These are phyloP conservation scores for Umbilicus rupestris DNA, from an alignment of 164 flowering plant genomes.

Conservation along the genomic window DNA sequence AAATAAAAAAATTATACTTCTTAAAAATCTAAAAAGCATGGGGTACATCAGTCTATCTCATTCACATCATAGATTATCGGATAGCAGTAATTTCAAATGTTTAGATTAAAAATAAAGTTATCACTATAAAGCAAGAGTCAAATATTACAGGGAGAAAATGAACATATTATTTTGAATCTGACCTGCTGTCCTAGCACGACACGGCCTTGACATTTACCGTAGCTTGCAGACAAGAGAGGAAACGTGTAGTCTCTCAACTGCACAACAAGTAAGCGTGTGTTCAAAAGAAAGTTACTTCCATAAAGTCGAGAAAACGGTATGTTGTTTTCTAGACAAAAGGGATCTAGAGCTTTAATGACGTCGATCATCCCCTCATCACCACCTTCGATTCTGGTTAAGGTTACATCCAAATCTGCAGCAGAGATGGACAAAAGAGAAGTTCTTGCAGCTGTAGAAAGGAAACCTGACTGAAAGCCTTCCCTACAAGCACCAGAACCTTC, in stretches of 20 bases:
- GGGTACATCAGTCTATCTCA: neutral
- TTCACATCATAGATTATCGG: neutral
- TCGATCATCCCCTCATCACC: conserved; percentile 92
- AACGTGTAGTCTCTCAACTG: conserved; percentile 69
- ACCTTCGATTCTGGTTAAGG: conserved; percentile 72
- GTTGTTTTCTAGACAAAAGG: conserved; percentile 46
- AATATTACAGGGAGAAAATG: neutral
- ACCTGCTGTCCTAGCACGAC: conserved; percentile 96
- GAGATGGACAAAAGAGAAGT: conserved; percentile 70
- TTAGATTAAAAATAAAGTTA: neutral
- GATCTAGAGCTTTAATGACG: conserved; percentile 75
- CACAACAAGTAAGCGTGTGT: conserved; percentile 57
- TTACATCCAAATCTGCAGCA: conserved; percentile 56
- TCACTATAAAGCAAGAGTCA: neutral
- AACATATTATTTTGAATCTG: conserved; percentile 11
- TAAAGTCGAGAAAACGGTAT: conserved; percentile 81
- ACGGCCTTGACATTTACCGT: conserved; percentile 89
- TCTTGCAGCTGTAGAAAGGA: conserved; percentile 62
- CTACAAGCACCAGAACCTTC: conserved; percentile 91
- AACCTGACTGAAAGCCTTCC: conserved; percentile 87
- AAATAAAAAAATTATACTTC: neutral
- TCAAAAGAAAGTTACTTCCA: conserved; percentile 68
- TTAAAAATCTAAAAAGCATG: neutral
- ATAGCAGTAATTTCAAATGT: neutral
- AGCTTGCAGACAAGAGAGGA: conserved; percentile 64